A percentile compares a stretch with the other conserved stretches of the same genome.
These are phyloP conservation scores for Solanum megistacrolobum DNA, from an alignment of 257 asterid genomes.

Conservation along the genomic window DNA sequence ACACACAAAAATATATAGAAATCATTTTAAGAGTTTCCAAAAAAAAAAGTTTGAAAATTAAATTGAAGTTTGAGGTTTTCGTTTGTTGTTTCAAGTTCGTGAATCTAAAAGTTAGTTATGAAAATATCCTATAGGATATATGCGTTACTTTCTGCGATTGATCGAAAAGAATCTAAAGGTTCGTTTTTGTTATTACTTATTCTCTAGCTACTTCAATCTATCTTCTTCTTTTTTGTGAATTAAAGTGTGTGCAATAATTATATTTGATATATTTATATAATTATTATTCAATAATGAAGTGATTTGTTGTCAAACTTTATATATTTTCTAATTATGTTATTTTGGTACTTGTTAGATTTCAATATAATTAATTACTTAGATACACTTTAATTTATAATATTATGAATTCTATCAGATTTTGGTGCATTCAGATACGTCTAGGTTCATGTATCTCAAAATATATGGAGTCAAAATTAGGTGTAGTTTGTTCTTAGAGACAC, in stretches of 20 bases:
- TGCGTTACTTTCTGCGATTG: neutral
- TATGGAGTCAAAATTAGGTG: neutral
- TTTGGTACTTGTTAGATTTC: neutral
- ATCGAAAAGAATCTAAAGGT: neutral
- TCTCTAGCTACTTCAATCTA: neutral
- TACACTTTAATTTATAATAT: too few relatives aligned
- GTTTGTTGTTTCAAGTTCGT: neutral
- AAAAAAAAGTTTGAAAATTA: neutral
- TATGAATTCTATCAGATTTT: too few relatives aligned
- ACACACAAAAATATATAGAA: neutral
- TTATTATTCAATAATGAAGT: neutral
- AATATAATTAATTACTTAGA: too few relatives aligned
- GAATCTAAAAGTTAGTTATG: neutral
- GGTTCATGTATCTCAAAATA: too few relatives aligned
- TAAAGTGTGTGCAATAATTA: neutral
- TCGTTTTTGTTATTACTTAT: neutral
- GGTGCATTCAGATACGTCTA: accelerated
- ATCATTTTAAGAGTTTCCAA: neutral
- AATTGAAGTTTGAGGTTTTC: neutral
- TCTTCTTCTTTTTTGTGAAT: neutral
- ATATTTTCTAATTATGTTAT: neutral
- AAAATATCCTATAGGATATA: neutral
- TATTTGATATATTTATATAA: too few relatives aligned
- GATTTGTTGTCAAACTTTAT: neutral
- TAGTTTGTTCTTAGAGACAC: too few relatives aligned